Conservation (phyloP, 176 grass and related monocot genomes). For the Avena sativa region DNA sequence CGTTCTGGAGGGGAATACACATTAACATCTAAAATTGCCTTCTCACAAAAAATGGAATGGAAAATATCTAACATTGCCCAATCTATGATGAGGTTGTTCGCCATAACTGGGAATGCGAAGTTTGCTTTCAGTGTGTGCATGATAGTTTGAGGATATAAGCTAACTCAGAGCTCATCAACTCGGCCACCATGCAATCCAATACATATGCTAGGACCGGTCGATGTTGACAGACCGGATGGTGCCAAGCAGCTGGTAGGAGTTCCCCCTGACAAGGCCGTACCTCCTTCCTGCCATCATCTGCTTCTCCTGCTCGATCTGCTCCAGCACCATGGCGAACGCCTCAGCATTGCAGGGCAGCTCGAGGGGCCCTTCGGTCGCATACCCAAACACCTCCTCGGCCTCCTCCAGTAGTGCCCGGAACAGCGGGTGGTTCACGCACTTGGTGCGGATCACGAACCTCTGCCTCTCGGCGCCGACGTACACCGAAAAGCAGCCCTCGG, state of each 20-base stretch:
- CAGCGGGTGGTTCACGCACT: constrained; percentile 57
- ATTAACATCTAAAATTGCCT: background rate
- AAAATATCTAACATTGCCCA: background rate
- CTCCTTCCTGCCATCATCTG: background rate
- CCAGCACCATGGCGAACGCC: constrained; percentile 49
- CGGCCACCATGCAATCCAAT: background rate
- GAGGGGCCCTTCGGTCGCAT: constrained; percentile 50
- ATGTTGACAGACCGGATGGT: background rate
- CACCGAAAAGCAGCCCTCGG: constrained; percentile 51
- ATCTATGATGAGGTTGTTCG: background rate
- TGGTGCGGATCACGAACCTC: constrained; percentile 54
- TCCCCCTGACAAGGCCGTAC: constrained; percentile 33
- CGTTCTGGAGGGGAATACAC: background rate
- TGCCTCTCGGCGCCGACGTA: constrained; percentile 48
- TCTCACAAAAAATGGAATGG: too few relatives aligned
- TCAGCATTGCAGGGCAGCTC: constrained; percentile 62
- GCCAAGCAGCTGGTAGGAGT: constrained; percentile 41
- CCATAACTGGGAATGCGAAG: background rate
- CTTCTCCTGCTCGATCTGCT: constrained; percentile 53
- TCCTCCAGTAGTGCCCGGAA: constrained; percentile 60
- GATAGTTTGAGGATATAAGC: background rate
- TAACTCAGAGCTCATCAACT: constrained; percentile 26
- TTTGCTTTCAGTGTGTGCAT: background rate
- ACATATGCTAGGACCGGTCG: background rate
- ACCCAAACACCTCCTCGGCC: constrained; percentile 61